Conservation (phyloP, 345 rosid genomes). For the Gossypium mustelinum region DNA sequence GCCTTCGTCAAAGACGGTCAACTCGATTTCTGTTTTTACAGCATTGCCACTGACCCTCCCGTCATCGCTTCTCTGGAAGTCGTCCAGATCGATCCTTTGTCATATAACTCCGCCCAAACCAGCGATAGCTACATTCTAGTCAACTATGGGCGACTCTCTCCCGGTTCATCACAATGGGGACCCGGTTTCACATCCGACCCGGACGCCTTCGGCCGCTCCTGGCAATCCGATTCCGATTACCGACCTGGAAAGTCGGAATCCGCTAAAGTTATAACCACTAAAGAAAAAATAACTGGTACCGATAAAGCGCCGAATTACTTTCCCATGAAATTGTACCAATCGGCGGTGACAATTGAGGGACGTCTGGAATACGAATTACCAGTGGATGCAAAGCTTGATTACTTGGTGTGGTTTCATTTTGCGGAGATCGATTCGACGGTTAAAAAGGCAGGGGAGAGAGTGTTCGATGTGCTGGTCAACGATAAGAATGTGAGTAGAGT, state of each 20-base stretch:
- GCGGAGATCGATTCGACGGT: conserved; percentile 83
- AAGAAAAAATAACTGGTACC: conserved; percentile 39
- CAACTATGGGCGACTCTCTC: conserved; percentile 78
- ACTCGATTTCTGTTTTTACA: conserved; percentile 82
- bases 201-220: conserved; percentile 79
- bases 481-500: conserved; percentile 58
- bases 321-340: conserved; percentile 88
- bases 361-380: conserved; percentile 51
- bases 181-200: conserved; percentile 81
- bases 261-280: conserved; percentile 40
- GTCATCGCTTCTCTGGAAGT: conserved; percentile 77
- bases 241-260: conserved; percentile 30
- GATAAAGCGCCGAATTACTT: conserved; percentile 75
- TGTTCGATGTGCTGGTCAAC: conserved; percentile 72
- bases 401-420: conserved; percentile 90
- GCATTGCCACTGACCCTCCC: conserved; percentile 94
- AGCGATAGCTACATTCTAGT: conserved; percentile 53
- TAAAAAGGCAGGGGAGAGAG: conserved; percentile 61
- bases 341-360: conserved; percentile 55
- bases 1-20: conserved; percentile 74
- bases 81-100: conserved; percentile 61
- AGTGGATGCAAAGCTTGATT: conserved; percentile 91
- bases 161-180: conserved; percentile 82
- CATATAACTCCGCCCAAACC: conserved; percentile 50
- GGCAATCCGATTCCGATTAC: conserved; percentile 68